A percentile compares a stretch with the other conserved stretches of the same genome.
phyloP scores from a whole-genome alignment of 352 stramenopile genomes.

The Phytophthora syringae region DNA sequence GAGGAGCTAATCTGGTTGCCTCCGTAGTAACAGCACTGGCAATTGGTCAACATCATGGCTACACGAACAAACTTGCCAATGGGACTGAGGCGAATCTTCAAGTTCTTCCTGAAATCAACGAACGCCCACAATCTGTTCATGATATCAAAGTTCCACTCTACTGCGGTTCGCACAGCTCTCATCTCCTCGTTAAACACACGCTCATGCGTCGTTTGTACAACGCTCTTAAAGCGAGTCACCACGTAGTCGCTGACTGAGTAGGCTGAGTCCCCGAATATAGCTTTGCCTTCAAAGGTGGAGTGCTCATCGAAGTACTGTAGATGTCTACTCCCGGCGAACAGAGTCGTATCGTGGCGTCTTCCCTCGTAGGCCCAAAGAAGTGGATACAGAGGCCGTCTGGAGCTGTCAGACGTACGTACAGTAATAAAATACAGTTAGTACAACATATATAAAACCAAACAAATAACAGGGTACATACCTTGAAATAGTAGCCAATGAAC shows the following conservation, averaged over 20 bases:
- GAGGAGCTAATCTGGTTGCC: background rate
- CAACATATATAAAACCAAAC: background rate
- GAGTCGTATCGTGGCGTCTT: background rate
- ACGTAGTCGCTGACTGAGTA: too few species aligned
- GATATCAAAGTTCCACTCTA: background rate
- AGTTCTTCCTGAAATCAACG: background rate
- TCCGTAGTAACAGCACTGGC: background rate
- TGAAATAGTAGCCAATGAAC: constrained; percentile 8
- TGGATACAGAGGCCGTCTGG: background rate
- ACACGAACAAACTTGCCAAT: background rate
- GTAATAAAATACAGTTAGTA: background rate
- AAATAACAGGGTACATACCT: background rate
- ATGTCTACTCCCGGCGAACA: background rate
- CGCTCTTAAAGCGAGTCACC: too few species aligned
- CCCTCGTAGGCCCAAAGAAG: background rate
- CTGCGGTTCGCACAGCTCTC: background rate
- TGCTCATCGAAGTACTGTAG: background rate
- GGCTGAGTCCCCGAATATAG: too few species aligned
- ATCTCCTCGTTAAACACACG: background rate
- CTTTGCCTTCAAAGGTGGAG: too few species aligned
- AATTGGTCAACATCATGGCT: background rate
- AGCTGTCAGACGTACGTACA: background rate
- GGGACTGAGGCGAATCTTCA: background rate
- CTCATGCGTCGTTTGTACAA: background rate
- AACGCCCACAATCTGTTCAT: background rate